Evolutionary conservation across 1,139 yeast species (phyloP).

Genomic region (Kodamaea fungicola): DNA sequence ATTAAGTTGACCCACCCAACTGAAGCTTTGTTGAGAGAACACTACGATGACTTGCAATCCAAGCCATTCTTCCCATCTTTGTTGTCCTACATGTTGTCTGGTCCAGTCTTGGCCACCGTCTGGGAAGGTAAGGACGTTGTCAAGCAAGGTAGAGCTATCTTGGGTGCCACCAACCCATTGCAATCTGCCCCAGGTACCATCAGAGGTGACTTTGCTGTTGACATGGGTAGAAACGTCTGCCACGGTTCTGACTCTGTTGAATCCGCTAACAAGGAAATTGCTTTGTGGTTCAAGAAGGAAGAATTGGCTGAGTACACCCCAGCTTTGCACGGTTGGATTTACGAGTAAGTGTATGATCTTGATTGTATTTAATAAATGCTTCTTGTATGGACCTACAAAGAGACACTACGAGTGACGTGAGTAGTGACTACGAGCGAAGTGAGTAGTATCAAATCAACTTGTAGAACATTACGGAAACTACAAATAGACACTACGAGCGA

Average conservation of each 20-base stretch:
- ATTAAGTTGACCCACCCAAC: conserved; percentile 89
- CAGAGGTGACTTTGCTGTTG: conserved; percentile 95
- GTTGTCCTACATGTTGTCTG: conserved; percentile 94
- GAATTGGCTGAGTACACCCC: conserved; percentile 93
- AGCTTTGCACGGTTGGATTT: conserved; percentile 81
- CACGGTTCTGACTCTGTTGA: conserved; percentile 99
- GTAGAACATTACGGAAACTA: too few relatives aligned
- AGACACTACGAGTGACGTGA: too few relatives aligned
- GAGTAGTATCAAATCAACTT: too few relatives aligned
- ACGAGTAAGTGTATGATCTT: conserved; percentile 57
- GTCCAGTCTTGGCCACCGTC: conserved; percentile 98
- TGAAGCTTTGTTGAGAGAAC: conserved; percentile 84
- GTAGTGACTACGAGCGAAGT: too few relatives aligned
- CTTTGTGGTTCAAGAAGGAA: conserved; percentile 97
- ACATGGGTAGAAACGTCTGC: conserved; percentile 98
- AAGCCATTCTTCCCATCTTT: conserved; percentile 98
- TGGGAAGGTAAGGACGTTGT: conserved; percentile 99
- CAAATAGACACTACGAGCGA: too few relatives aligned
- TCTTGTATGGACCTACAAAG: too few relatives aligned
- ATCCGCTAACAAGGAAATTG: conserved; percentile 93
- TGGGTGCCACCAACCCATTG: conserved; percentile 99
- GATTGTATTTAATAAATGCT: too few relatives aligned
- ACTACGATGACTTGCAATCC: conserved; percentile 90
- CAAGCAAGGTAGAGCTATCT: conserved; percentile 94
- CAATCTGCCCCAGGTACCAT: conserved; percentile 98